These are phyloP conservation scores for Hypericum perforatum DNA, from an alignment of 345 rosid species.

Conservation along the genomic window DNA sequence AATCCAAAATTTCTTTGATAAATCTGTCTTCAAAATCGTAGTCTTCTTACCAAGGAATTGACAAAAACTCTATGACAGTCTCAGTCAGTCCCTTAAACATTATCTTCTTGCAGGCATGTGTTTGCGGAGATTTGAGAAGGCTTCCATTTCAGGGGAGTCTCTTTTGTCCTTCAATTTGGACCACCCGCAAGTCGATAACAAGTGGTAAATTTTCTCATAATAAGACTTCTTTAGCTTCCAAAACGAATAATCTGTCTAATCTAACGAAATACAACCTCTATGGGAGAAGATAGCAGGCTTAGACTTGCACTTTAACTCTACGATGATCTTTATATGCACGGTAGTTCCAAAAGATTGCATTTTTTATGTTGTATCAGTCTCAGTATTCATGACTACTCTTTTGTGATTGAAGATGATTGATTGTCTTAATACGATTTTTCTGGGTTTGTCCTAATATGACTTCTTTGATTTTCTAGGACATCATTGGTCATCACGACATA, in stretches of 20 bases:
- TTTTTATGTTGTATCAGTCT: too few species aligned
- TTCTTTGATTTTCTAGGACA: conserved; percentile 40
- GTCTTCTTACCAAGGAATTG: too few species aligned
- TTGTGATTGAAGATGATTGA: too few species aligned
- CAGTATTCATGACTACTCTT: too few species aligned
- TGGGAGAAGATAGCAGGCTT: too few species aligned
- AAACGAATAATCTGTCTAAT: too few species aligned
- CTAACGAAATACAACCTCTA: too few species aligned
- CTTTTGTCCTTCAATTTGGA: conserved; percentile 55
- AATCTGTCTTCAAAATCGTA: background rate
- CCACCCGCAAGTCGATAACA: conserved; percentile 56
- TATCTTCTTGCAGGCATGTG: conserved; percentile 55
- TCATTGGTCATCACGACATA: conserved; percentile 59
- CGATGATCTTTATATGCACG: too few species aligned
- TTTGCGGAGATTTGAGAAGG: conserved; percentile 58
- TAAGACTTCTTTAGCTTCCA: background rate
- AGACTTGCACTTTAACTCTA: too few species aligned
- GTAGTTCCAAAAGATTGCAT: too few species aligned
- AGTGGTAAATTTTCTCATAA: conserved; percentile 46
- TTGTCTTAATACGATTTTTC: background rate
- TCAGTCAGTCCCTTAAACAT: background rate
- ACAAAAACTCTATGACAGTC: background rate
- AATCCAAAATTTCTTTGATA: background rate
- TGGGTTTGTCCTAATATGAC: conserved; percentile 9
- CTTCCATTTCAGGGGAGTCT: conserved; percentile 48